Percentiles rank a stretch among this genome's conserved stretches.
These are phyloP conservation scores for Silene coronaria DNA, from an alignment of 179 eudicot species.

Conservation along the genomic window DNA sequence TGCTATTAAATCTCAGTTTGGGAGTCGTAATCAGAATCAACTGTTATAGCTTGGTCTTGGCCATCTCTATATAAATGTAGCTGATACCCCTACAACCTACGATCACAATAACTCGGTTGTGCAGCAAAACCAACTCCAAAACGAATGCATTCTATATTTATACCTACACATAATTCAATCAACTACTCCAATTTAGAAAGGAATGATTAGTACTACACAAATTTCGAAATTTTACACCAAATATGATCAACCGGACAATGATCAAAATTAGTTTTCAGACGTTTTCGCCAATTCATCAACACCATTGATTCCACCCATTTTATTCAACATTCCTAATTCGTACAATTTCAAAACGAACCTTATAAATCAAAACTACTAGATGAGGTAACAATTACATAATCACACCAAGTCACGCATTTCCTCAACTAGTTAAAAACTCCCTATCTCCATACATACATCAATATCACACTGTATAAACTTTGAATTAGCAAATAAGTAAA, in stretches of 20 bases:
- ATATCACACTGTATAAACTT: background rate
- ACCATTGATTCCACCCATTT: background rate
- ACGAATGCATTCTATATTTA: background rate
- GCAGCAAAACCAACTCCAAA: too few species aligned
- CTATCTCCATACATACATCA: background rate
- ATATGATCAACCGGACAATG: background rate
- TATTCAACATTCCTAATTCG: background rate
- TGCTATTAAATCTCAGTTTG: background rate
- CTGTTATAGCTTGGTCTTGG: too few species aligned
- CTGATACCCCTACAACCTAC: too few species aligned
- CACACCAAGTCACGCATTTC: conserved; percentile 9
- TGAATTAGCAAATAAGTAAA: too few species aligned
- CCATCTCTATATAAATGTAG: too few species aligned
- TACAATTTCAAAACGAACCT: conserved; percentile 8
- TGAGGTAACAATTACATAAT: conserved; percentile 3
- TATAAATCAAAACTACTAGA: background rate
- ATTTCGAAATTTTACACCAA: background rate
- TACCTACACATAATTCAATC: background rate
- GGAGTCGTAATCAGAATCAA: too few species aligned
- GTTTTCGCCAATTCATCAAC: background rate
- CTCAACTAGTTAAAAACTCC: background rate
- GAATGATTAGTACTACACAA: background rate
- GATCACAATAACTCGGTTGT: too few species aligned
- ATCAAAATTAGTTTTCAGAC: background rate
- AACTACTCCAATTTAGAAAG: background rate